Percentiles rank a stretch among this genome's conserved stretches.
phyloP scores from a whole-genome alignment of 2,329 filamentous ascomycete species.

The Atkinsonella texensis region DNA sequence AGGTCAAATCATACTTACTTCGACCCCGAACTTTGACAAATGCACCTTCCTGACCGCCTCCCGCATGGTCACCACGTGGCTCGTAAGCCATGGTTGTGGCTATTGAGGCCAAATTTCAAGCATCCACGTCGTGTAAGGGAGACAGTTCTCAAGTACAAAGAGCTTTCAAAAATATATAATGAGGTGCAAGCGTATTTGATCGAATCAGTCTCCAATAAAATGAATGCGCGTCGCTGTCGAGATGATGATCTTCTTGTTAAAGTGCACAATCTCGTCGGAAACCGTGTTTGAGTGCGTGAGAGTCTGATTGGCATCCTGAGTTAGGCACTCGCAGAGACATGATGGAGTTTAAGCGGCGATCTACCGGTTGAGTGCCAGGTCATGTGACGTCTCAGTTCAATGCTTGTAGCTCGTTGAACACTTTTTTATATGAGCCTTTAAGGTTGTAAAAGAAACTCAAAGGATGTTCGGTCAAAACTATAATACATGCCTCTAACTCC shows the following conservation, averaged over 20 bases:
- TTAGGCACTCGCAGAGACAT: background rate
- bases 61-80: slow-evolving; percentile 38
- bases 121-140: slow-evolving; percentile 4
- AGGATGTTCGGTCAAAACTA: too few relatives aligned
- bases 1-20: slow-evolving; percentile 27
- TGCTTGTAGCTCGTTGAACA: too few relatives aligned
- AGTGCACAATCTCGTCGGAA: background rate
- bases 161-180: background rate
- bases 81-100: slow-evolving; percentile 37
- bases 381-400: slow-evolving; percentile 5
- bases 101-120: background rate
- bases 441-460: too few relatives aligned
- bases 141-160: background rate
- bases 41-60: slow-evolving; percentile 30
- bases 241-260: background rate
- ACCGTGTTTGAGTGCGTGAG: slow-evolving; percentile 1
- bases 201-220: too few relatives aligned
- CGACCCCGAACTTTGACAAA: slow-evolving; percentile 39
- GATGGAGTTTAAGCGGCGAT: slow-evolving; percentile 7
- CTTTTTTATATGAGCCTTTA: too few relatives aligned
- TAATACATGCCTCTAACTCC: too few relatives aligned
- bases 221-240: too few relatives aligned
- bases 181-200: background rate
- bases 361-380: slow-evolving; percentile 2
- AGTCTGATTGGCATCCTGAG: background rate